Conservation (phyloP, 2,329 filamentous ascomycete species). For the Cladosporium austrohemisphaericum region DNA sequence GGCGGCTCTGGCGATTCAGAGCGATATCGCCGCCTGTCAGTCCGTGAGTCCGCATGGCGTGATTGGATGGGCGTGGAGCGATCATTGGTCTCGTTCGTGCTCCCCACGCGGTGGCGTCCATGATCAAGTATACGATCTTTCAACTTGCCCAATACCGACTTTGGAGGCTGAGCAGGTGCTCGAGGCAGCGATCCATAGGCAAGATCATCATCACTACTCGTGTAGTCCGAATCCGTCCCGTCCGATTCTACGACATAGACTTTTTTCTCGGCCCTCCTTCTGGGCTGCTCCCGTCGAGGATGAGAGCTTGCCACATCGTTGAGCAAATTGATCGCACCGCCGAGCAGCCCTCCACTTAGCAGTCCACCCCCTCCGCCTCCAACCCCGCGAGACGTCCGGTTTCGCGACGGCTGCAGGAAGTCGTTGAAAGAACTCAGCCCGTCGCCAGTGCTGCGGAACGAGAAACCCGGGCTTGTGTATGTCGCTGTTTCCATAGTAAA, state of each 20-base stretch:
- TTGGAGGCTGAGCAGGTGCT: background rate
- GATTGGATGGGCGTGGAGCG: background rate
- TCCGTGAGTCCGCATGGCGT: background rate
- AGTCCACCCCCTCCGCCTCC: slow-evolving; percentile 1
- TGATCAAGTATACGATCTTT: slow-evolving; percentile 10
- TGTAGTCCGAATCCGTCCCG: background rate
- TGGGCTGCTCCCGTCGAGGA: background rate
- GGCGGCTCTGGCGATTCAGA: slow-evolving; percentile 3
- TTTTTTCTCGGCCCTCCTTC: background rate
- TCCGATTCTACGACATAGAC: slow-evolving; percentile 5
- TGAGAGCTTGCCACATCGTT: slow-evolving; percentile 19
- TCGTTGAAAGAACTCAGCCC: background rate
- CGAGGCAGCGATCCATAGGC: slow-evolving; percentile 11
- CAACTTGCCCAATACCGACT: slow-evolving; percentile 3
- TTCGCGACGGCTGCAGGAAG: slow-evolving; percentile 8
- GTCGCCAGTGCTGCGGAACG: slow-evolving; percentile 22
- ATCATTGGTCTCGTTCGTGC: background rate
- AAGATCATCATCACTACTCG: slow-evolving; percentile 10
- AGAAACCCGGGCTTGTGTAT: slow-evolving; percentile 25
- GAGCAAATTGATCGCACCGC: slow-evolving; percentile 26
- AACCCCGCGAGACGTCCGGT: background rate
- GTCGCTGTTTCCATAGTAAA: slow-evolving; percentile 28
- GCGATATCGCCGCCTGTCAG: slow-evolving; percentile 2
- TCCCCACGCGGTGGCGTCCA: background rate
- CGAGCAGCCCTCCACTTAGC: slow-evolving; percentile 24